Percentiles rank a stretch among this genome's conserved stretches.
Conservation (phyloP, 1,139 yeast genomes). For the Sugiyamaella grinbergsii region DNA sequence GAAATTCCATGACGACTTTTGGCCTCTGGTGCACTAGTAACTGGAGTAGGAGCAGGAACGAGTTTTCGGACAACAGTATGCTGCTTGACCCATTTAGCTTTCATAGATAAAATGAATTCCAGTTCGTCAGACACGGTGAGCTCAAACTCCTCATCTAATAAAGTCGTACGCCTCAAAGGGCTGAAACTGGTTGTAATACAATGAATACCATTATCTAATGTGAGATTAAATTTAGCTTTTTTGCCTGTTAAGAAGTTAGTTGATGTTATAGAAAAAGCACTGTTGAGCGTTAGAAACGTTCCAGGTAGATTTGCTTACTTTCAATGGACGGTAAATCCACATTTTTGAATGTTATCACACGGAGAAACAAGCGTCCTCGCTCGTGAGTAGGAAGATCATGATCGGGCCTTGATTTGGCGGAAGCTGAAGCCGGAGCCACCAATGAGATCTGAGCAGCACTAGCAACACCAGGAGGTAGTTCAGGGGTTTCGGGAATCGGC, state of each 20-base stretch:
- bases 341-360: slow-evolving; percentile 61
- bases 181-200: slow-evolving; percentile 74
- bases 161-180: slow-evolving; percentile 48
- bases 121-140: slow-evolving; percentile 65
- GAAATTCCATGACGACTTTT: slow-evolving; percentile 22
- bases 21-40: slow-evolving; percentile 14
- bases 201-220: slow-evolving; percentile 88
- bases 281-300: not conserved
- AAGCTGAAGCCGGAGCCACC: slow-evolving; percentile 13
- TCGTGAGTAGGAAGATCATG: slow-evolving; percentile 48
- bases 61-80: slow-evolving; percentile 44
- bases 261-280: not conserved
- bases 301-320: slow-evolving; percentile 40
- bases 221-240: slow-evolving; percentile 65
- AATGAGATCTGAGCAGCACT: slow-evolving; percentile 16
- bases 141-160: slow-evolving; percentile 82
- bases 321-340: slow-evolving; percentile 58
- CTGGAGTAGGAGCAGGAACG: slow-evolving; percentile 28
- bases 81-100: slow-evolving; percentile 57
- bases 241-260: slow-evolving; percentile 9
- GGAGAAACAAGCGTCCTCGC: slow-evolving; percentile 72
- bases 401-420: slow-evolving; percentile 11
- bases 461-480: not conserved
- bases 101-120: slow-evolving; percentile 74
- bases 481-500: slow-evolving; percentile 16